phyloP scores from a whole-genome alignment of 768 basidiomycete species.

The Cystofilobasidium macerans region DNA sequence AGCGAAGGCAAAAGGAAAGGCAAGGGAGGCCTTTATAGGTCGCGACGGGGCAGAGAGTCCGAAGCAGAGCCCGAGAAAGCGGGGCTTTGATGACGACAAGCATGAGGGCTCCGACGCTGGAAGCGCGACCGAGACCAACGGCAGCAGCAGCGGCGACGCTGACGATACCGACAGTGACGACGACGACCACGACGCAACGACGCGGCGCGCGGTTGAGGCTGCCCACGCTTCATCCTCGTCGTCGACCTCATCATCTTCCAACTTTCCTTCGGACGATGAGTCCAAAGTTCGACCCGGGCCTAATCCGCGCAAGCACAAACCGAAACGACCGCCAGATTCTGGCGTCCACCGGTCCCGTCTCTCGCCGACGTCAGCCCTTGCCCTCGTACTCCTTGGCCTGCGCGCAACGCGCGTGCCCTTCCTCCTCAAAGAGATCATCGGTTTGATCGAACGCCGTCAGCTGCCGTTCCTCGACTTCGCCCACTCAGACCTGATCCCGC shows the following conservation, averaged over 20 bases:
- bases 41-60: too few relatives aligned
- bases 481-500: slow-evolving; percentile 48
- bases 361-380: too few relatives aligned
- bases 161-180: not conserved
- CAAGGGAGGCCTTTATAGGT: not conserved
- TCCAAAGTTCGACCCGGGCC: too few relatives aligned
- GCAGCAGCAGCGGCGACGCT: slow-evolving; percentile 1
- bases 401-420: slow-evolving; percentile 14
- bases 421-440: slow-evolving; percentile 59
- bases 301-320: too few relatives aligned
- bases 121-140: slow-evolving; percentile 1
- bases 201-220: too few relatives aligned
- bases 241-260: too few relatives aligned
- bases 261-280: too few relatives aligned
- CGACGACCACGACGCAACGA: too few relatives aligned
- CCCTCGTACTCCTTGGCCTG: not conserved
- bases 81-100: slow-evolving; percentile 4
- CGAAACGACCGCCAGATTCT: too few relatives aligned
- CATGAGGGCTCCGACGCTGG: not conserved
- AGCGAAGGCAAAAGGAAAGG: not conserved
- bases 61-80: slow-evolving; percentile 28
- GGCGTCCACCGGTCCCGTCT: too few relatives aligned
- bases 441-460: too few relatives aligned
- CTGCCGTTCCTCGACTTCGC: slow-evolving; percentile 71
- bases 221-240: too few relatives aligned